Percentiles rank a stretch among this genome's conserved stretches.
phyloP scores from a whole-genome alignment of 768 basidiomycete species.

The Xerocomus spinulosus region DNA sequence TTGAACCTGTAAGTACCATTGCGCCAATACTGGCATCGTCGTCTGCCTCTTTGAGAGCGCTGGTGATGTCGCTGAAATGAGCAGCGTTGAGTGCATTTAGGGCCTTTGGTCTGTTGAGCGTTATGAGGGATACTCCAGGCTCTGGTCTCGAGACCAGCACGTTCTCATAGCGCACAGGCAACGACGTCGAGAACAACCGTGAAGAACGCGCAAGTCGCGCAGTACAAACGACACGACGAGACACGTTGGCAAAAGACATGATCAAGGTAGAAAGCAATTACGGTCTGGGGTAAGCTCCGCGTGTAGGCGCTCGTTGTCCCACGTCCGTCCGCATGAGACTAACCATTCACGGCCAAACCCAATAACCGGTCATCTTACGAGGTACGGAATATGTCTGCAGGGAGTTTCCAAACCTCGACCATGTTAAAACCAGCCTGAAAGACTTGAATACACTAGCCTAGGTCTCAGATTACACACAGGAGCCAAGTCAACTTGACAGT shows the following conservation, averaged over 20 bases:
- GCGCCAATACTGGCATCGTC: conserved; percentile 69
- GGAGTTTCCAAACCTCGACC: too few species aligned
- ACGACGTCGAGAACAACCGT: conserved; percentile 27
- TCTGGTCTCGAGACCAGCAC: conserved; percentile 68
- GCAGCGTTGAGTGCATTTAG: conserved; percentile 83
- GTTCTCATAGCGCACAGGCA: conserved; percentile 47
- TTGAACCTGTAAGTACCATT: conserved; percentile 89
- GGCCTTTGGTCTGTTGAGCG: conserved; percentile 85
- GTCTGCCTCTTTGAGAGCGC: conserved; percentile 68
- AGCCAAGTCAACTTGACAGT: too few species aligned
- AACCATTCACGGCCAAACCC: too few species aligned
- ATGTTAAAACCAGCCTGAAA: too few species aligned
- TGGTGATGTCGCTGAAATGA: conserved; percentile 77
- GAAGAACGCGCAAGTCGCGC: background rate
- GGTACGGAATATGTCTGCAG: too few species aligned
- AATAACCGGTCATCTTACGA: too few species aligned
- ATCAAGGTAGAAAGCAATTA: background rate
- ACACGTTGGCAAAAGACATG: conserved; percentile 17
- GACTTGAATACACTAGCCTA: too few species aligned
- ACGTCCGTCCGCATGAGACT: background rate
- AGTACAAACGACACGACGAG: conserved; percentile 6
- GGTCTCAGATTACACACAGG: too few species aligned
- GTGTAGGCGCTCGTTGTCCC: background rate
- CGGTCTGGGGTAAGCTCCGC: background rate
- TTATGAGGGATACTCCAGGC: conserved; percentile 70